Evolutionary conservation across 805 yeast genomes (phyloP).

Genomic region (Saccharomycopsis sp.): DNA sequence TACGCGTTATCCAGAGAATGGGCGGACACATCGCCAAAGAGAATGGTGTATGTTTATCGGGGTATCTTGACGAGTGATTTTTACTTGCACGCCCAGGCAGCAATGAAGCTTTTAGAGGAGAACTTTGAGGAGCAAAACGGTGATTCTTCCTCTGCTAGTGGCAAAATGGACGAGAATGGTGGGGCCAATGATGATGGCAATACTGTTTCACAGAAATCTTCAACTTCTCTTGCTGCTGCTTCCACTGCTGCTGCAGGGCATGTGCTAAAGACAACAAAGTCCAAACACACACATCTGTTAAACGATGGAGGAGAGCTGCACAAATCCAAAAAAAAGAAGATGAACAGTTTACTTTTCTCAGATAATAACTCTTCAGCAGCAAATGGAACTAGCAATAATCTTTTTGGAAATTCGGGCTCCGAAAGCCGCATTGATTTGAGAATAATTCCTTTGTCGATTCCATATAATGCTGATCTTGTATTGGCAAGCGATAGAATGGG

Average conservation of each 20-base stretch:
- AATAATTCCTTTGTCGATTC: constrained; percentile 32
- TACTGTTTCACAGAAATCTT: neutral
- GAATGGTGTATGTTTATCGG: constrained; percentile 83
- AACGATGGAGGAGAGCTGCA: neutral
- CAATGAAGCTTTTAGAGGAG: constrained; percentile 35
- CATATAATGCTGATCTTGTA: constrained; percentile 23
- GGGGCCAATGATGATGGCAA: neutral
- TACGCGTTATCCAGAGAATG: constrained; percentile 79
- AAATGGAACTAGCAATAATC: neutral
- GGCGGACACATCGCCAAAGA: constrained; percentile 84
- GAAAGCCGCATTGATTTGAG: constrained; percentile 32
- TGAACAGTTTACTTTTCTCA: neutral
- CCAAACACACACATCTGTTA: neutral
- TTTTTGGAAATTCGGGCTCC: constrained; percentile 20
- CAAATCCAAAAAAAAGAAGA: neutral
- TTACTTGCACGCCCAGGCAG: constrained; percentile 58
- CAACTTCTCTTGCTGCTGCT: neutral
- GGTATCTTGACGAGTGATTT: constrained; percentile 72
- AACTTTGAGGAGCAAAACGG: constrained; percentile 28
- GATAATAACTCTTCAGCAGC: neutral
- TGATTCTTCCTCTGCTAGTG: constrained; percentile 1
- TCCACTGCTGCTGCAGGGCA: no score
- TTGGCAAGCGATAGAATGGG: constrained; percentile 20
- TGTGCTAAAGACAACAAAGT: neutral
- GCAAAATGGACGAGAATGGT: neutral